Evolutionary conservation across 2,329 filamentous ascomycete species (phyloP), one percentile per base, ranked within the genome.

Genomic region (Aspergillus uvarum): DNA sequence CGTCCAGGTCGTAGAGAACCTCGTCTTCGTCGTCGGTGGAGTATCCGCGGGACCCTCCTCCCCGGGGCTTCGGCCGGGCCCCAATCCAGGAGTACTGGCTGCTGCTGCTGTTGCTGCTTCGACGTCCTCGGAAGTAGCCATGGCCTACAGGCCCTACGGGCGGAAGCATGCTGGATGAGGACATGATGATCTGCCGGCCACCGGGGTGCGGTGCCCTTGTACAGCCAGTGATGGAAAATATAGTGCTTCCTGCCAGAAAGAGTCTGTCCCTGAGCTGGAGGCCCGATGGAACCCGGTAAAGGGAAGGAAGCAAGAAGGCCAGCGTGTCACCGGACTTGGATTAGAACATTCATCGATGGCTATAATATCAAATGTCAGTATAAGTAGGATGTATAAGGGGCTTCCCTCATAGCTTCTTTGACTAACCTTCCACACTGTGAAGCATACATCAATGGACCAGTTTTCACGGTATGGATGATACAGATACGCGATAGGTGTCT

Each of bases 1-100:
- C 64, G 54, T 74, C 68, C 3, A 73, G 64, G 3, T 66, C 60
- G 50, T 63, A 68, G 24, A 72, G 51, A 4, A 73, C 69, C 52
- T 74, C 71, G 53, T 69, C 67, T 61, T 71, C 72, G 38, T 68
- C 62, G 19, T 62, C 59, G 38, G 60, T 64, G 35, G 53, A 59
- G 49, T 54, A 58, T 22, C 31, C 26, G 24, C 63, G 59, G 14
- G 12, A 47, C 19, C 26, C 26, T 47, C 26, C 24, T 38, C 26
- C 42, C 16, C n/a, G 5, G 29, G 14, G 52, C 38, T 47, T 47
- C 22, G 22, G 32, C 10, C 11, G 32, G 3, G 32, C 12, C 32
- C 32, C 5, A 12, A 10, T 16, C 11, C 14, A 35, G 32, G 32
- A 16, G 12, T 16, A 35, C 32, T 35, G 32, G 32, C 5, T 35